Evolutionary conservation across 805 yeast species (phyloP), one percentile per base, ranked within the genome.

Genomic region (Schwanniomyces occidentalis): DNA sequence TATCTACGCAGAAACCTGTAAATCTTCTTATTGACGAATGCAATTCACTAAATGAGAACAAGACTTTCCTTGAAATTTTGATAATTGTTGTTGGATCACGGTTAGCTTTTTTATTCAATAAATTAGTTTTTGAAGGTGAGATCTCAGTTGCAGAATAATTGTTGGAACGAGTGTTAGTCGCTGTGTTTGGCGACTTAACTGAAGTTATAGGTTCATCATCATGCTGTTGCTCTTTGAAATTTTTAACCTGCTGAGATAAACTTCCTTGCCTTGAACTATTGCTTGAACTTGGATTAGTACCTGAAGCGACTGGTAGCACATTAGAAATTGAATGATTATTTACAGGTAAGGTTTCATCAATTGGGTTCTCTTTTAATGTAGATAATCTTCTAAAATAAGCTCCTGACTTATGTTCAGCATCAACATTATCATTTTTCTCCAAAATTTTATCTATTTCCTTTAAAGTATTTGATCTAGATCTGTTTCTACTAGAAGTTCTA

Each of bases 301-400:
- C 8, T 21, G 30, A 15, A 9, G 26, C 14, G 4, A 19, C 13
- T 7, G 30, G 12, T 9, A 26, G 13, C 18, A 17, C 12, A 13
- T 23, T 27, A 8, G 27, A 20, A 8, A 16, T n/a, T 4, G 16
- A 4, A 5, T 14, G 8, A 13, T 15, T 13, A 9, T 10, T 33
- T 12, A 14, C 12, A 13, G 28, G 9, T 13, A 13, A 16, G 6
- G 18, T 27, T 34, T 57, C 65, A 32, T 61, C 69, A 3, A 37
- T 27, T 4, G 73, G 73, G 9, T 46, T 44, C 40, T 82, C 89
- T 8, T 79, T 82, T 10, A 83, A 54, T 0, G 83, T 78, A 0
- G 87, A 80, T 24, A 82, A 55, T 40, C 88, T 66, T 47, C 81
- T 69, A 58, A 80, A 79, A 50, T 80, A 80, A 16, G 85, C 86